Base-by-base conservation (phyloP, 208 protist genomes). In the Leishmania gerbilli region DNA sequence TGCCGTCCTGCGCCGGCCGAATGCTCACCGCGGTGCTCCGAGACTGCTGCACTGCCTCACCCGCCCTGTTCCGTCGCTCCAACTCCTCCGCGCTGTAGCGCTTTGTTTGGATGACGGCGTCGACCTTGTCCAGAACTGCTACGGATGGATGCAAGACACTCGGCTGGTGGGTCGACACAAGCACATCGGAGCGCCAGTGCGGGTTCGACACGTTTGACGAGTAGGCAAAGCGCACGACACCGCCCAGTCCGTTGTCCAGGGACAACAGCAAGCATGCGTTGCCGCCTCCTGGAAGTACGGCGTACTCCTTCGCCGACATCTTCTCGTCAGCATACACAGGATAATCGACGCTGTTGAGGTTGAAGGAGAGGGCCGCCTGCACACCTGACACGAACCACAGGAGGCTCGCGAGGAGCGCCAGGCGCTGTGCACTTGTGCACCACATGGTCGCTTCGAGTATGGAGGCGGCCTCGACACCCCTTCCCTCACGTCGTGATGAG, bases 171-270 rank as follows among this genome's bases (percentile, higher is more conserved):
- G 81, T 76, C 7, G 86, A 83, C 24, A 92, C 69, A 0, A 92
- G 37, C 45, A 92, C 58, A 6, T 83, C 71, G 2, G 76, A 76
- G 47, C 86, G 86, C 47, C 82, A 65, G 15, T 71, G 49, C 5
- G 76, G 53, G 51, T 84, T 68, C 40, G 79, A 85, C 4, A 91
- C 45, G 79, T 88, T 92, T n/a, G 80, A 85, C 55, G 34, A 53
- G 76, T 89, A 88, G 19, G 76, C 79, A 67, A 92, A 92, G 77
- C 80, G 82, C 19, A 90, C 79, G 24, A 82, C 76, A 6, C 80
- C 88, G 42, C 74, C 84, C 9, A 82, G 67, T 4, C 80, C 88
- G 45, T 74, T 81, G 47, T 78, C 71, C 40, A 84, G 69, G 13
- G 55, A 49, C 56, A 84, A 40, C 17, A 84, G 37, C 42, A 84